Conservation (phyloP, 768 basidiomycete genomes). For the Rhizopogon sp. region DNA sequence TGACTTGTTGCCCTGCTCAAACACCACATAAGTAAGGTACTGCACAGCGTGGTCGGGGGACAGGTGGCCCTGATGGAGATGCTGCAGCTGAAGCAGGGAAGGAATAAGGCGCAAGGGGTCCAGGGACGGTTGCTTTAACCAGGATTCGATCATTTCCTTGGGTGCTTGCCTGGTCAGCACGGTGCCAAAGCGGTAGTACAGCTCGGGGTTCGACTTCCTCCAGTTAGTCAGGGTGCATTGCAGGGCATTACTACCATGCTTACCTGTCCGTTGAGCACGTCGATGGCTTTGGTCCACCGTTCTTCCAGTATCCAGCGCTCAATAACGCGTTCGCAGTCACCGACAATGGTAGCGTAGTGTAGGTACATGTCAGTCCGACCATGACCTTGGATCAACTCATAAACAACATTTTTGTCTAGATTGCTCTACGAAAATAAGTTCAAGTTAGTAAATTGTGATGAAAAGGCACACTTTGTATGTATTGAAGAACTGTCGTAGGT, state of each 20-base stretch:
- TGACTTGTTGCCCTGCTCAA: slow-evolving; percentile 74
- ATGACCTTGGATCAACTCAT: slow-evolving; percentile 91
- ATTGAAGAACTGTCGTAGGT: slow-evolving; percentile 86
- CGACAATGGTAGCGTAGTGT: slow-evolving; percentile 78
- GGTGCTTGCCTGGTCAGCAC: slow-evolving; percentile 83
- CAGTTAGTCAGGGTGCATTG: slow-evolving; percentile 3
- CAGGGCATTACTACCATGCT: slow-evolving; percentile 9
- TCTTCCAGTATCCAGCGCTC: slow-evolving; percentile 93
- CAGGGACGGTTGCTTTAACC: slow-evolving; percentile 77
- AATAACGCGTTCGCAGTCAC: slow-evolving; percentile 80
- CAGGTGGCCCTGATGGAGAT: slow-evolving; percentile 63
- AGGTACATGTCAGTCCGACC: slow-evolving; percentile 91
- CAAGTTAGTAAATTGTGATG: not conserved
- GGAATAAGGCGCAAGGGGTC: slow-evolving; percentile 86
- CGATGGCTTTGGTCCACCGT: slow-evolving; percentile 87
- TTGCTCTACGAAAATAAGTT: slow-evolving; percentile 52
- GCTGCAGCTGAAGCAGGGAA: slow-evolving; percentile 78
- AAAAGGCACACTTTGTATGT: slow-evolving; percentile 74
- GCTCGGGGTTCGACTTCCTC: slow-evolving; percentile 67
- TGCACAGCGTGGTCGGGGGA: slow-evolving; percentile 84
- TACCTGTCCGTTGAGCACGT: slow-evolving; percentile 87
- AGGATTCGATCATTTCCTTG: slow-evolving; percentile 88
- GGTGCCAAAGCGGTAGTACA: slow-evolving; percentile 91
- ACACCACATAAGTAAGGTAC: slow-evolving; percentile 82
- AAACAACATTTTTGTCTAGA: slow-evolving; percentile 79